Conservation (phyloP, 2,329 filamentous ascomycete species). For the Metarhizium brunneum region DNA sequence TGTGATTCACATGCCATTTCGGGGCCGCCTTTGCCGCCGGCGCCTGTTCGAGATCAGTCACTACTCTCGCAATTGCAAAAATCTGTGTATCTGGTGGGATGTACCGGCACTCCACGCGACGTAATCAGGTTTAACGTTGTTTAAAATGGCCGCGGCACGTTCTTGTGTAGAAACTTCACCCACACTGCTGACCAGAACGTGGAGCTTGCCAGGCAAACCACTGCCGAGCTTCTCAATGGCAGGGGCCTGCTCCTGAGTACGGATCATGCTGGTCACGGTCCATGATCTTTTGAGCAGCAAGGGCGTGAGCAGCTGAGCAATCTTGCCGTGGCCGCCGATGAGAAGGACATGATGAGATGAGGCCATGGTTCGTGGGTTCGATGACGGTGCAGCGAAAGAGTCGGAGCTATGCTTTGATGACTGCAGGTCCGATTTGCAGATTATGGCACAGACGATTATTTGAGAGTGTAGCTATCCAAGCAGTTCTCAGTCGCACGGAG, state of each 20-base stretch:
- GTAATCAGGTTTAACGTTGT: constrained; percentile 53
- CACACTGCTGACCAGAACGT: constrained; percentile 60
- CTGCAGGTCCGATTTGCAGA: no score
- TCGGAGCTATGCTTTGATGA: no score
- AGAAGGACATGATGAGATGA: constrained; percentile 50
- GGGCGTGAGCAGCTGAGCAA: constrained; percentile 66
- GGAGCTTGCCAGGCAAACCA: constrained; percentile 52
- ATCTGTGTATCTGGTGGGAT: constrained; percentile 8
- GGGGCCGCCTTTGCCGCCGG: constrained; percentile 49
- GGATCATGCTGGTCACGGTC: constrained; percentile 71
- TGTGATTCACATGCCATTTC: constrained; percentile 27
- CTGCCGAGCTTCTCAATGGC: constrained; percentile 54
- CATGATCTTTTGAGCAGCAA: constrained; percentile 65
- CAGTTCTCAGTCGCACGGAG: no score
- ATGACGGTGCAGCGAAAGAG: not conserved
- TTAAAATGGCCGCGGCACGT: constrained; percentile 54
- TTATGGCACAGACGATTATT: no score
- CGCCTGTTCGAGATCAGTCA: constrained; percentile 26
- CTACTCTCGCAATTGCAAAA: not conserved
- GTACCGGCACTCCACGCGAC: constrained; percentile 60
- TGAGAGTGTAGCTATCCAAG: no score
- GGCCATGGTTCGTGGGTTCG: constrained; percentile 14
- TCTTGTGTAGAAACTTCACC: constrained; percentile 58
- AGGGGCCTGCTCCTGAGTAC: constrained; percentile 56
- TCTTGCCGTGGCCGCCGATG: constrained; percentile 74